phyloP scores from a whole-genome alignment of 2,329 filamentous ascomycete species.

The Fusarium tanahbumbuense region DNA sequence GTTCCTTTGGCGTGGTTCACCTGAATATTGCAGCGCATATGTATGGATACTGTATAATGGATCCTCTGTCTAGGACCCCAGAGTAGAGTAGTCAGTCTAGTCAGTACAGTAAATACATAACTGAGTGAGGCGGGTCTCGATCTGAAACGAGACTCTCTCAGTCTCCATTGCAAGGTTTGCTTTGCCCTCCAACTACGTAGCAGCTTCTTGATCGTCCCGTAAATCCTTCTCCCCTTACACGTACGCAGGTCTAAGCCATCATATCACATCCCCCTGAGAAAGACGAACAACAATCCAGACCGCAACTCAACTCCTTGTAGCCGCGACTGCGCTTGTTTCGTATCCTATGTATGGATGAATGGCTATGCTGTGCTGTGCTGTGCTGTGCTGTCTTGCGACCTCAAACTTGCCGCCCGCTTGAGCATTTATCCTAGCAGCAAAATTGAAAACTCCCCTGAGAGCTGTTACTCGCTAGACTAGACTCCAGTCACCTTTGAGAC shows the following conservation, averaged over 20 bases:
- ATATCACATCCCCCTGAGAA: slow-evolving; percentile 5
- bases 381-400: slow-evolving; percentile 8
- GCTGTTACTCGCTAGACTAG: slow-evolving; percentile 15
- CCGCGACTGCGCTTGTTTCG: slow-evolving; percentile 43
- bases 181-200: slow-evolving; percentile 27
- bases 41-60: neutral
- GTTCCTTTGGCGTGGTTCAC: slow-evolving; percentile 36
- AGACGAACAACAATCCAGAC: neutral
- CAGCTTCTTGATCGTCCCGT: slow-evolving; percentile 10
- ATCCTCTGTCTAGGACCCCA: slow-evolving; percentile 10
- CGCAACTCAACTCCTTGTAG: slow-evolving; percentile 2
- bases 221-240: slow-evolving; percentile 18
- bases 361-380: slow-evolving; percentile 13
- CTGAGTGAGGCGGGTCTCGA: slow-evolving; percentile 27
- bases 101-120: neutral
- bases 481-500: slow-evolving; percentile 19
- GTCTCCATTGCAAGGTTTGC: slow-evolving; percentile 30
- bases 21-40: slow-evolving; percentile 40
- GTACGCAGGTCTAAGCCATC: neutral
- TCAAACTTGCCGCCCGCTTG: neutral
- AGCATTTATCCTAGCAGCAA: slow-evolving; percentile 11
- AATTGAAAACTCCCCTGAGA: neutral
- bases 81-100: neutral
- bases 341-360: slow-evolving; percentile 2
- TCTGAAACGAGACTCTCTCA: slow-evolving; percentile 41